phyloP scores from a whole-genome alignment of 108 stramenopile species.

The Nitzschia palea region DNA sequence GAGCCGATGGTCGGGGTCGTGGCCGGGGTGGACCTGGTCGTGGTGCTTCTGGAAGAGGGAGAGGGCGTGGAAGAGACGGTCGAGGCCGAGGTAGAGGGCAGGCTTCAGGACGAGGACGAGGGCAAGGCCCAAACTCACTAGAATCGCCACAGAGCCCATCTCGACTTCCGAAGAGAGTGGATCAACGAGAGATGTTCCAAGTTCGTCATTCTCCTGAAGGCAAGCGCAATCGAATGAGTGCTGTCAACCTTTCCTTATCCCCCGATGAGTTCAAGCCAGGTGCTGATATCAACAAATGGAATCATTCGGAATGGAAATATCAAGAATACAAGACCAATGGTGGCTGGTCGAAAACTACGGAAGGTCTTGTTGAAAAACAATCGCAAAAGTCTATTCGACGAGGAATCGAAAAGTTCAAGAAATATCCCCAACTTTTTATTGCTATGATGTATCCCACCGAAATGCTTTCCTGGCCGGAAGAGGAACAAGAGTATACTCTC shows the following conservation, averaged over 20 bases:
- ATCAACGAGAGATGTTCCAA: neutral
- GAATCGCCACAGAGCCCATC: neutral
- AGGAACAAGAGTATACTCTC: conserved; percentile 25
- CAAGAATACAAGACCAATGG: conserved; percentile 4
- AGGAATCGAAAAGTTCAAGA: conserved; percentile 13
- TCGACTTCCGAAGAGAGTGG: neutral
- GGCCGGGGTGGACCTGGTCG: neutral
- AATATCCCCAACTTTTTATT: conserved; percentile 9
- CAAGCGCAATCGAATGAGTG: neutral
- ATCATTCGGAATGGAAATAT: conserved; percentile 8
- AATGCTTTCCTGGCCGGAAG: conserved; percentile 9
- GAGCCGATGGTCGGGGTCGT: neutral
- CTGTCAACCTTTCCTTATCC: neutral
- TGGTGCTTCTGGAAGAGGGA: neutral
- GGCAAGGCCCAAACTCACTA: neutral
- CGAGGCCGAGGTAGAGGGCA: neutral
- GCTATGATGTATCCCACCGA: conserved; percentile 19
- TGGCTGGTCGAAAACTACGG: conserved; percentile 1
- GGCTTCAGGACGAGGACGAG: neutral
- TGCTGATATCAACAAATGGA: conserved; percentile 1
- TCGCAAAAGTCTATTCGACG: neutral
- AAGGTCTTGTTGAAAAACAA: neutral
- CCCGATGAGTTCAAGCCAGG: neutral
- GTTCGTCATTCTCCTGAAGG: conserved; percentile 1
- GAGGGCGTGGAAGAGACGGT: neutral